Evolutionary conservation across 1,284 basidiomycete genomes (phyloP).

Genomic region (Porodaedalea pini): DNA sequence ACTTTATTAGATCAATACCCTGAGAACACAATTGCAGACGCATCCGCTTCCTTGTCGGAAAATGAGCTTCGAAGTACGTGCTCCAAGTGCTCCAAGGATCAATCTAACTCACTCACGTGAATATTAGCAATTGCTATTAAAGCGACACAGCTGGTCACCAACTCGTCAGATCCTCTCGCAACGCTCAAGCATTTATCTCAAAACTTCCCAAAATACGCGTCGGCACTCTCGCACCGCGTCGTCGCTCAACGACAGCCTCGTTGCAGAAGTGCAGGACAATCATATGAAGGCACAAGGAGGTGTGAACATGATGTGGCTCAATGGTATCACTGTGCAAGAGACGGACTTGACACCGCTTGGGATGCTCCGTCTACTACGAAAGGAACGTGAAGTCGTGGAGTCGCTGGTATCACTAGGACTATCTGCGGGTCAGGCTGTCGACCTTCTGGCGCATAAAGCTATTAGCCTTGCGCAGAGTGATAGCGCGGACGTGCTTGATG

Average conservation of each 20-base stretch:
- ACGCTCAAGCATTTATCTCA: slow-evolving; percentile 74
- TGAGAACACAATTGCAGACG: slow-evolving; percentile 47
- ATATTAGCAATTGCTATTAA: slow-evolving; percentile 65
- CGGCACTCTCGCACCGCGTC: slow-evolving; percentile 67
- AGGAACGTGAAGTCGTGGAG: slow-evolving; percentile 66
- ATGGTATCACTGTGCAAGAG: slow-evolving; percentile 62
- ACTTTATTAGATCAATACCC: slow-evolving; percentile 55
- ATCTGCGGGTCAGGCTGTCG: slow-evolving; percentile 58
- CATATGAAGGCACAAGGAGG: slow-evolving; percentile 52
- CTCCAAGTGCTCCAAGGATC: neutral
- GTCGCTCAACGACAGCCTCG: slow-evolving; percentile 48
- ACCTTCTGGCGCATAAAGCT: slow-evolving; percentile 64
- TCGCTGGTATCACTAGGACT: slow-evolving; percentile 64
- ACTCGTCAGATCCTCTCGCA: slow-evolving; percentile 53
- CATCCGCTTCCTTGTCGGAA: slow-evolving; percentile 54
- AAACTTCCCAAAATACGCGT: slow-evolving; percentile 84
- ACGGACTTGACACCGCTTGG: slow-evolving; percentile 70
- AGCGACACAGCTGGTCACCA: slow-evolving; percentile 68
- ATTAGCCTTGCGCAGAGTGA: slow-evolving; percentile 49
- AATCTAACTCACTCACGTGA: neutral
- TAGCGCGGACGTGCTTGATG: slow-evolving; percentile 57
- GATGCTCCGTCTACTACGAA: slow-evolving; percentile 50
- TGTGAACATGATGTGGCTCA: slow-evolving; percentile 67
- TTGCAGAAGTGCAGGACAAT: slow-evolving; percentile 57
- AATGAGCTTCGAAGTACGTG: slow-evolving; percentile 57